Evolutionary conservation across 768 basidiomycete species (phyloP).

Genomic region (Trametopsis cervina): DNA sequence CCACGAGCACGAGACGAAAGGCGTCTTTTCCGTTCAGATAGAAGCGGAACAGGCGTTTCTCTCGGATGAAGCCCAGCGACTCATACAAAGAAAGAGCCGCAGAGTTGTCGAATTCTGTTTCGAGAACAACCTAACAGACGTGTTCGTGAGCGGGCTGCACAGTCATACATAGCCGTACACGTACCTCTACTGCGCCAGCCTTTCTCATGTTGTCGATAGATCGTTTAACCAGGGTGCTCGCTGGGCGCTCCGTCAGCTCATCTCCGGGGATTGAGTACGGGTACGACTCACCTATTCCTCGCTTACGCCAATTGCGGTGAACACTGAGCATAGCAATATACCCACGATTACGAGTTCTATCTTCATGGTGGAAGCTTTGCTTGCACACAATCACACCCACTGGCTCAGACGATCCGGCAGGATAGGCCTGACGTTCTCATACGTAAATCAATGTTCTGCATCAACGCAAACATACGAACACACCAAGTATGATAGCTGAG

Average conservation of each 20-base stretch:
- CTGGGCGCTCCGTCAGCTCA: constrained; percentile 32
- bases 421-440: too few species aligned
- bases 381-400: constrained; percentile 97
- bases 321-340: constrained; percentile 99
- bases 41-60: constrained; percentile 91
- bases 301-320: constrained; percentile 73
- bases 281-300: constrained; percentile 79
- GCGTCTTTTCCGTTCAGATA: constrained; percentile 98
- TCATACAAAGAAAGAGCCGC: constrained; percentile 87
- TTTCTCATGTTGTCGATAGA: constrained; percentile 82
- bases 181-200: constrained; percentile 80
- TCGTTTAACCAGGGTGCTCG: constrained; percentile 75
- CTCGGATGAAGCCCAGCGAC: constrained; percentile 89
- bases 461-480: constrained; percentile 12
- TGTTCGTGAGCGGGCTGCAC: constrained; percentile 3
- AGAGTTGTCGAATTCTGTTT: constrained; percentile 92
- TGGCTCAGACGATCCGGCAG: constrained; percentile 45
- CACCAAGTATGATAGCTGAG: constrained; percentile 81
- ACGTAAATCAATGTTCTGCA: constrained; percentile 8
- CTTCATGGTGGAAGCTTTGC: constrained; percentile 79
- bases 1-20: constrained; percentile 68
- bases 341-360: constrained; percentile 61
- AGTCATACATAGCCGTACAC: constrained; percentile 20
- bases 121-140: constrained; percentile 69
- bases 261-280: not conserved